phyloP scores from a whole-genome alignment of 257 asterid genomes.

The Fraxinus excelsior region DNA sequence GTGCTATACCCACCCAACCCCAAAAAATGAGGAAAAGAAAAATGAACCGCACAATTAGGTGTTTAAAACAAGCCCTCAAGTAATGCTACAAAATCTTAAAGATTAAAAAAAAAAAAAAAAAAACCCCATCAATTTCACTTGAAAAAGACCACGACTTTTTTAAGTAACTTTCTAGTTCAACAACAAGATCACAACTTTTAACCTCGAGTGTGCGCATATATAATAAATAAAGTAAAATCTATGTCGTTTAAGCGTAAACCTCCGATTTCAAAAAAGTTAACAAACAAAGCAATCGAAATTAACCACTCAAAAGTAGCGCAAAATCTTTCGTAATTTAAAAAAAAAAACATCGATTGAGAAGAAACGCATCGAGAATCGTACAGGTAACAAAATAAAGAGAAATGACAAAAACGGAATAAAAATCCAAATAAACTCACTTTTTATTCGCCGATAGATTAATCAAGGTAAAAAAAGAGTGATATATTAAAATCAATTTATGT shows the following conservation, averaged over 20 bases:
- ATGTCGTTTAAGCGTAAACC: conserved; percentile 35
- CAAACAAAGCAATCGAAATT: conserved; percentile 29
- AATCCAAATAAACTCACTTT: conserved; percentile 38
- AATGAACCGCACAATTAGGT: conserved; percentile 14
- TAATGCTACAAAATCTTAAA: background rate
- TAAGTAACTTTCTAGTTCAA: conserved; percentile 25
- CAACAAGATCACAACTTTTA: conserved; percentile 35
- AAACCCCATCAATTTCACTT: conserved; percentile 8
- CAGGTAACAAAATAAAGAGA: background rate
- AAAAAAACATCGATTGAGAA: background rate
- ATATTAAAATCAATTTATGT: background rate
- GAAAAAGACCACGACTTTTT: conserved; percentile 13
- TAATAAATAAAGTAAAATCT: conserved; percentile 22
- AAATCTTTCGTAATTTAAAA: background rate
- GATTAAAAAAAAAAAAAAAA: background rate
- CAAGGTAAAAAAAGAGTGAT: conserved; percentile 2
- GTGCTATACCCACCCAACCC: conserved; percentile 1
- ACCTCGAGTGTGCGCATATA: conserved; percentile 23
- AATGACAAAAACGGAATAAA: background rate
- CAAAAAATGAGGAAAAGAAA: conserved; percentile 2
- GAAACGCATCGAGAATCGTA: conserved; percentile 8
- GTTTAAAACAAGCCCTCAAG: conserved; percentile 1
- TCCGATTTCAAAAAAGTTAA: conserved; percentile 20
- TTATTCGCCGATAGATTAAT: conserved; percentile 8
- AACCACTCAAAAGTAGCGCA: conserved; percentile 6